A percentile compares a stretch with the other conserved stretches of the same genome.
phyloP scores from a whole-genome alignment of 1,284 basidiomycete species.

The Sanguinoderma infundibulare region DNA sequence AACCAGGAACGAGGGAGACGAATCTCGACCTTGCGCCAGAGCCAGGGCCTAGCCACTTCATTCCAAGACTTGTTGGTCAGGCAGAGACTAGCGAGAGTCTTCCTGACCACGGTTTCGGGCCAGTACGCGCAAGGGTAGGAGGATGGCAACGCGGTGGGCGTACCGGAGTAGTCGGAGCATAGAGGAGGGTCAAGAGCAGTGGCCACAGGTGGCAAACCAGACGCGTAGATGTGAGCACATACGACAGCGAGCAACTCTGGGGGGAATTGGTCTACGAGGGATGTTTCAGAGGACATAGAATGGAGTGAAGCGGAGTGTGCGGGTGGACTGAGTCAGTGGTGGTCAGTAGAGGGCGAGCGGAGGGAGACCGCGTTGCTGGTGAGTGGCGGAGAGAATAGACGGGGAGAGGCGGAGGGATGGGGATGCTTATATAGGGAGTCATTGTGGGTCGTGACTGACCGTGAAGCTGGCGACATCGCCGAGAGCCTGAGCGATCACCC shows the following conservation, averaged over 20 bases:
- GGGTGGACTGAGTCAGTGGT: not conserved
- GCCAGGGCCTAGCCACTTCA: slow-evolving; percentile 78
- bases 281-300: slow-evolving; percentile 24
- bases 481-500: slow-evolving; percentile 20
- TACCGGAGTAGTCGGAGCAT: slow-evolving; percentile 43
- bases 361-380: not conserved
- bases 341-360: too few relatives aligned
- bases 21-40: slow-evolving; percentile 81
- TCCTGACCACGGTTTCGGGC: slow-evolving; percentile 64
- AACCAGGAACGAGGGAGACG: slow-evolving; percentile 80
- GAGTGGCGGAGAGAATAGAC: slow-evolving; percentile 4
- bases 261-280: slow-evolving; percentile 43
- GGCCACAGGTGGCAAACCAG: slow-evolving; percentile 55
- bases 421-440: slow-evolving; percentile 22
- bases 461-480: slow-evolving; percentile 21
- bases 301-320: not conserved
- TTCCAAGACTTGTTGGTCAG: slow-evolving; percentile 77
- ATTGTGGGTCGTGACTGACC: slow-evolving; percentile 19
- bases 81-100: slow-evolving; percentile 68
- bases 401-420: slow-evolving; percentile 1
- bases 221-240: slow-evolving; percentile 68
- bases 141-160: slow-evolving; percentile 69
- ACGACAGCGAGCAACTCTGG: slow-evolving; percentile 70
- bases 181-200: slow-evolving; percentile 75
- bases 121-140: slow-evolving; percentile 70